Percentiles rank a stretch among this genome's conserved stretches.
phyloP scores from a whole-genome alignment of 257 asterid genomes.

The Voacanga thouarsii region DNA sequence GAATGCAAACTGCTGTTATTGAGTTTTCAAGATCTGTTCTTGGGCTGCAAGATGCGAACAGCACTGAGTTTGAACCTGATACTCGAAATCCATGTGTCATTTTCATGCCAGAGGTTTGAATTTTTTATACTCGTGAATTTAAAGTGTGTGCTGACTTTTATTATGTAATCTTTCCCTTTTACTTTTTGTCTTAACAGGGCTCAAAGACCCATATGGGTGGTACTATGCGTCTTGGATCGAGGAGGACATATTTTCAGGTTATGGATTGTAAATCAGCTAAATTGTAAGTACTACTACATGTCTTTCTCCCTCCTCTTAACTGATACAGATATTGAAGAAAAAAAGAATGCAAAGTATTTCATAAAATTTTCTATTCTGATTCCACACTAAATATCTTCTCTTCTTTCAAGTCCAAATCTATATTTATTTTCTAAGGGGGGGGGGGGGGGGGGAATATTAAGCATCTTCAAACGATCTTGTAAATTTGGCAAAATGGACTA shows the following conservation, averaged over 20 bases:
- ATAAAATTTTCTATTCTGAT: too few species aligned
- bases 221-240: conserved; percentile 50
- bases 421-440: too few species aligned
- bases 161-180: neutral
- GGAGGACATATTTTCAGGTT: conserved; percentile 44
- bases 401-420: too few species aligned
- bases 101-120: conserved; percentile 50
- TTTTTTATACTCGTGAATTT: neutral
- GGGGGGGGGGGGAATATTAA: too few species aligned
- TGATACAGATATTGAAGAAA: neutral
- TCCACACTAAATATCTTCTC: too few species aligned
- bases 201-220: conserved; percentile 54
- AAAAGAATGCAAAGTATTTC: neutral
- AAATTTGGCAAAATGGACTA: neutral
- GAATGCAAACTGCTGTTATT: conserved; percentile 46
- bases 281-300: conserved; percentile 29
- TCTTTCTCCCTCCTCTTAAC: neutral
- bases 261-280: conserved; percentile 36
- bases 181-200: conserved; percentile 27
- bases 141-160: neutral
- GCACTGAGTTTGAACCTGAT: conserved; percentile 37
- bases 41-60: conserved; percentile 36
- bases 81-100: conserved; percentile 45
- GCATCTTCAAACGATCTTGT: neutral
- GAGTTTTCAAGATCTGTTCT: conserved; percentile 39